Evolutionary conservation across 768 basidiomycete genomes (phyloP), one percentile per base, ranked within the genome.

Genomic region (Auricularia sp.): DNA sequence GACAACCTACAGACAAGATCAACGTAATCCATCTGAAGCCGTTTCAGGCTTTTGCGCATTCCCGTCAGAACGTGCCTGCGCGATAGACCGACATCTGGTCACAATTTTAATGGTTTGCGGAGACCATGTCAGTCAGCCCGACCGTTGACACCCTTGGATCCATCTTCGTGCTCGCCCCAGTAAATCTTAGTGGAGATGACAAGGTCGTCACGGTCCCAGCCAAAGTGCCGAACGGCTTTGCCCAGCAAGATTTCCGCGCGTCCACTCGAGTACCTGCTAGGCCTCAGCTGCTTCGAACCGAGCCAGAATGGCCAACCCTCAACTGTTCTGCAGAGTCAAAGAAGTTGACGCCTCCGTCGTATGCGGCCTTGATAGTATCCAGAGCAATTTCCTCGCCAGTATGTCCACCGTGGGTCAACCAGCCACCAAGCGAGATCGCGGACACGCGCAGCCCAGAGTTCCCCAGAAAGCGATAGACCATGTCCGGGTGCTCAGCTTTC

Each of bases 21-120:
- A 47, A 88, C 87, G 69, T 91, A 91, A 69, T 89, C 87, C 69
- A 91, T 76, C 44, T 84, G 81, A 5, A 93, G 80, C 14, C 90
- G 83, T 72, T 83, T 79, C 14, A 93, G 79, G 83, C 56, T 83
- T 85, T 70, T 85, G 78, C 1, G 84, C 56, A 59, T 59, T 21
- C 56, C 56, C 14, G 56, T 35, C 29, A 59, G 29, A 29, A 64
- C 42, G 42, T 64, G 63, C 56, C 60, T 64, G 63, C 63, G 63
- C 35, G 63, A 64, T 6, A 64, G 54, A 0, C 63, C 63, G 29
- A 64, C 36, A 35, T 64, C 63, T 64, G 34, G 3, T 18, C 53
- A 39, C 21, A 29, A 42, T 4, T 29, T 59, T 39, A 64, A 35
- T 18, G 18, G 29, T 29, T 42, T 12, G 54, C 14, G n/a, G 10